These are phyloP conservation scores for Typha latifolia DNA, from an alignment of 176 grass and related monocot genomes.

Conservation along the genomic window DNA sequence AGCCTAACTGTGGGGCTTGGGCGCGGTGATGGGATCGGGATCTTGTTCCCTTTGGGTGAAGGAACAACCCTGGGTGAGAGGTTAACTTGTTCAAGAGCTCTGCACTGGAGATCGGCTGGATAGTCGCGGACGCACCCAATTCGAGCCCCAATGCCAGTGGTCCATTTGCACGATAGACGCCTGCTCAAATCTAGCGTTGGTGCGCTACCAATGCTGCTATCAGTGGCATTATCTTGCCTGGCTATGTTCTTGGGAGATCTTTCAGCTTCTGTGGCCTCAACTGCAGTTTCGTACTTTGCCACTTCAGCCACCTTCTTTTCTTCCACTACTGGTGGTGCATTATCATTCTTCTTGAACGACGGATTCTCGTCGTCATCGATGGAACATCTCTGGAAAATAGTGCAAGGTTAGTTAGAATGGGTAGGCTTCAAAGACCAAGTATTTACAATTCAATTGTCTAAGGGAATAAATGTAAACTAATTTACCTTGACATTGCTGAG, in stretches of 20 bases:
- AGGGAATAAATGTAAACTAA: neutral
- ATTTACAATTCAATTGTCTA: neutral
- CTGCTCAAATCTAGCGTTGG: neutral
- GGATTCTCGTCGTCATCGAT: slow-evolving; percentile 50
- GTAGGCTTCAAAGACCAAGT: too few relatives aligned
- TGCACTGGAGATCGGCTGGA: slow-evolving; percentile 67
- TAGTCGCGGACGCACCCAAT: slow-evolving; percentile 94
- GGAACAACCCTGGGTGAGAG: slow-evolving; percentile 58
- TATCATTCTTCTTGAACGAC: slow-evolving; percentile 12
- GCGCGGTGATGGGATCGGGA: slow-evolving; percentile 74
- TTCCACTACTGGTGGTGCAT: neutral
- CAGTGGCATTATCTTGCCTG: too few relatives aligned
- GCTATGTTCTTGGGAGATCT: slow-evolving; percentile 10
- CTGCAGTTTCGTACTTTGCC: neutral
- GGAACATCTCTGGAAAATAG: slow-evolving; percentile 43
- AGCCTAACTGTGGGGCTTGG: slow-evolving; percentile 57
- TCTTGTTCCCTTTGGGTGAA: slow-evolving; percentile 45
- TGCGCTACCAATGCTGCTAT: too few relatives aligned
- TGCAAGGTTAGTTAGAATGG: too few relatives aligned
- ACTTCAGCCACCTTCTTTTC: too few relatives aligned
- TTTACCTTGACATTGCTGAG: slow-evolving; percentile 56
- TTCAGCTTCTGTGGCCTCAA: neutral
- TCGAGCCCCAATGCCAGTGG: slow-evolving; percentile 56
- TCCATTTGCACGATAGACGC: slow-evolving; percentile 53
- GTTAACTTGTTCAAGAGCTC: slow-evolving; percentile 95